Base-by-base conservation (phyloP, 2,329 filamentous ascomycete genomes). In the Aspergillus floridensis region DNA sequence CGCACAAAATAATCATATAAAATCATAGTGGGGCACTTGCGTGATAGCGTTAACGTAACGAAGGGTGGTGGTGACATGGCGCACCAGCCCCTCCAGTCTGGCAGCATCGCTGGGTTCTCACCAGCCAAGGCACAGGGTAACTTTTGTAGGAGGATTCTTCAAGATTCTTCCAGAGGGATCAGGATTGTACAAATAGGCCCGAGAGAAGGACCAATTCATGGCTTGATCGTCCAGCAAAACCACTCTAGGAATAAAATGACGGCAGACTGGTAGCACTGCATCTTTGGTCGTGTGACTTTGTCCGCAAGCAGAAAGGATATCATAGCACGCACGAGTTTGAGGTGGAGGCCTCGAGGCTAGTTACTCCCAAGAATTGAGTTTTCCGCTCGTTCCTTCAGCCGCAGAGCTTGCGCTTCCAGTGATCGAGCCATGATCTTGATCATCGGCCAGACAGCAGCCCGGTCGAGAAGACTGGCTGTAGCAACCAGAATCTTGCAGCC, bases 391-490 rank as follows among this genome's bases (percentile, higher is more conserved):
- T 84, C 83, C 67, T 84, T 85, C 77, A 88, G 84, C 65, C 86
- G 83, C 61, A 80, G 78, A 38, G 86, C 86, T 73, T 89, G 86
- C 35, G 82, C 81, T 69, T 88, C 85, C 47, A 89, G 78, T 29
- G 86, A 86, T 61, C 84, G 84, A 53, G 85, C 84, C 84, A 89
- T 88, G 53, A 88, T 80, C 72, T 86, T 86, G n/a, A 86, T 88
- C 49, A 89, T 86, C 74, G 93, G 93, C 93, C 95, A 99, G 29
- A 96, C 91, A 65, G 91, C 89, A 63, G 91, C 90, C 77, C 92
- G 92, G 66, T 93, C 90, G 63, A 98, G 83, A 83, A 96, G 90
- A 76, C 91, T 89, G 51, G 92, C 91, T 63, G 91, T 95, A 57
- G 95, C 84, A 69, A 90, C 85, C 68, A 97, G 79, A 51, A 97